Conservation (phyloP, 352 stramenopile species). For the Blastocystis sp. region DNA sequence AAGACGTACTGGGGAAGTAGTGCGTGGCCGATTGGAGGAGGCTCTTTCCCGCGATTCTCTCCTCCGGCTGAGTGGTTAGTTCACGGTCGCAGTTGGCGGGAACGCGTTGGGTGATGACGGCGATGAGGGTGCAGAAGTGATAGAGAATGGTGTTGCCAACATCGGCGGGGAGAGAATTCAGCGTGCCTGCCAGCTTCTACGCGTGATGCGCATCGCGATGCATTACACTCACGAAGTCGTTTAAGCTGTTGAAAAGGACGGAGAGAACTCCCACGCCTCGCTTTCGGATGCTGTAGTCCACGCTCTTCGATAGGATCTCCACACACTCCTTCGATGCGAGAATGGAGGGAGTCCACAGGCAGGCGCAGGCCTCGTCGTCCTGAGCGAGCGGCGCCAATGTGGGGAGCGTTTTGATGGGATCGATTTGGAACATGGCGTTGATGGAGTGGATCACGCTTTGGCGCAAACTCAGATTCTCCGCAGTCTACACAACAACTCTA, state of each 20-base stretch:
- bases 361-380: slow-evolving; percentile 11
- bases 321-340: slow-evolving; percentile 31
- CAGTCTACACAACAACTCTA: background rate
- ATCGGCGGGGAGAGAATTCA: background rate
- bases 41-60: slow-evolving; percentile 14
- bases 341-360: background rate
- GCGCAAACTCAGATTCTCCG: slow-evolving; percentile 49
- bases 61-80: slow-evolving; percentile 22
- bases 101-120: background rate
- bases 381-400: background rate
- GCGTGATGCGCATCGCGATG: background rate
- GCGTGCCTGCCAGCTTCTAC: background rate
- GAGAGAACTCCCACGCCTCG: background rate
- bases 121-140: slow-evolving; percentile 25
- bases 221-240: slow-evolving; percentile 53
- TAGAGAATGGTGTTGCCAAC: slow-evolving; percentile 10
- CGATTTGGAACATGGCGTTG: slow-evolving; percentile 30
- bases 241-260: slow-evolving; percentile 53
- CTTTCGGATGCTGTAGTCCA: background rate
- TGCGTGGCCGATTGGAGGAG: slow-evolving; percentile 43
- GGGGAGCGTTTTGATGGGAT: slow-evolving; percentile 16
- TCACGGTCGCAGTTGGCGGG: background rate
- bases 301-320: slow-evolving; percentile 7
- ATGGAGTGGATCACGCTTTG: slow-evolving; percentile 4
- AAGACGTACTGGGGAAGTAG: slow-evolving; percentile 48